Conservation (phyloP, 1,284 basidiomycete genomes). For the Paramarasmius palmivorus region DNA sequence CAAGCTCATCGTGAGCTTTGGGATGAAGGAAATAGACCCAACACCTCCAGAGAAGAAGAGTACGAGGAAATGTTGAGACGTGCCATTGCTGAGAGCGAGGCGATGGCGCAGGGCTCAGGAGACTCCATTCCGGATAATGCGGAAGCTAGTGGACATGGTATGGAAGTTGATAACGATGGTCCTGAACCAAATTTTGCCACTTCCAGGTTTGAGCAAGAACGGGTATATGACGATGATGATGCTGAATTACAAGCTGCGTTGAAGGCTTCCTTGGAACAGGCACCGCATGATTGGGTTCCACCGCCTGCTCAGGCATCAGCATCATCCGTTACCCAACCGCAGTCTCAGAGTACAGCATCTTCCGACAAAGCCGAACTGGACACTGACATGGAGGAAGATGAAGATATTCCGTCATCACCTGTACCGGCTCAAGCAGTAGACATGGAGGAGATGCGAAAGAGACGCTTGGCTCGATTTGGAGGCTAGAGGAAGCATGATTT, state of each 20-base stretch:
- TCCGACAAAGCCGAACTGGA: slow-evolving; percentile 16
- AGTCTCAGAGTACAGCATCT: background rate
- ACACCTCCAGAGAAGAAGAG: slow-evolving; percentile 48
- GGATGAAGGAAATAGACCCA: slow-evolving; percentile 38
- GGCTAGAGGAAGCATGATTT: slow-evolving; percentile 15
- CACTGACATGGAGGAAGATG: slow-evolving; percentile 26
- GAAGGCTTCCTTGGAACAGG: slow-evolving; percentile 73
- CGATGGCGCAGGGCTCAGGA: slow-evolving; percentile 39
- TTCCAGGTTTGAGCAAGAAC: slow-evolving; percentile 22
- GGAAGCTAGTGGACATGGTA: slow-evolving; percentile 14
- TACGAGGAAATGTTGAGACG: slow-evolving; percentile 54
- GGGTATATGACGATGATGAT: slow-evolving; percentile 86
- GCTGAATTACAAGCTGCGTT: slow-evolving; percentile 84
- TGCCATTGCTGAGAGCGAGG: slow-evolving; percentile 71
- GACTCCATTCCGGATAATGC: slow-evolving; percentile 39
- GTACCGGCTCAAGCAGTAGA: slow-evolving; percentile 40
- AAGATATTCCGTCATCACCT: slow-evolving; percentile 16
- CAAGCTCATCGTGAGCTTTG: slow-evolving; percentile 62
- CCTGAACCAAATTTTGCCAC: background rate
- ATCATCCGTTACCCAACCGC: slow-evolving; percentile 1
- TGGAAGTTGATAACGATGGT: slow-evolving; percentile 8
- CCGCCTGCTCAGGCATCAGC: slow-evolving; percentile 16
- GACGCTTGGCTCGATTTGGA: slow-evolving; percentile 78
- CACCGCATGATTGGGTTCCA: slow-evolving; percentile 55
- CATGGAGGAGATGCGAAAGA: slow-evolving; percentile 76